Percentiles rank a stretch among this genome's conserved stretches.
Conservation (phyloP, 495 filamentous ascomycete genomes). For the Hypoxylon rickii region DNA sequence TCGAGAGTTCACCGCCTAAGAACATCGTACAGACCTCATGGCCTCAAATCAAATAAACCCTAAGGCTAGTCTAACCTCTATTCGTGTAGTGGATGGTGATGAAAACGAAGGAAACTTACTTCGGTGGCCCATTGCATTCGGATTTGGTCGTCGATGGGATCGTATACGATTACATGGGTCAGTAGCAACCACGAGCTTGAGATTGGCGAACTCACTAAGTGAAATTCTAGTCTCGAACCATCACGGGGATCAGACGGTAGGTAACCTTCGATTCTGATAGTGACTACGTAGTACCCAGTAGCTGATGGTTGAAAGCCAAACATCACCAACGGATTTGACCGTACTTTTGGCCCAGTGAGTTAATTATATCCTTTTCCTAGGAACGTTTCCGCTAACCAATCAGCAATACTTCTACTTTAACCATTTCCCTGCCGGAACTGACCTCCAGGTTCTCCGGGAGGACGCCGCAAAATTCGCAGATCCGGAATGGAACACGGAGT, state of each 20-base stretch:
- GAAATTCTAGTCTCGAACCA: constrained; percentile 54
- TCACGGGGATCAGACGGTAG: constrained; percentile 57
- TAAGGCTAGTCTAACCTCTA: constrained; percentile 5
- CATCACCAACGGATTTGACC: constrained; percentile 63
- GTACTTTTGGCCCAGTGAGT: constrained; percentile 57
- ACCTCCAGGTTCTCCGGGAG: constrained; percentile 47
- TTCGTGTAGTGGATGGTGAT: constrained; percentile 56
- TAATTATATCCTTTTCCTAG: background rate
- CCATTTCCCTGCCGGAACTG: constrained; percentile 49
- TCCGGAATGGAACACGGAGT: constrained; percentile 56
- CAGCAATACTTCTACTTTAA: constrained; percentile 62
- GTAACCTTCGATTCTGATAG: constrained; percentile 1
- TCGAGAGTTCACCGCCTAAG: background rate
- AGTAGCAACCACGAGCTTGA: constrained; percentile 1
- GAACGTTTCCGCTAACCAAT: background rate
- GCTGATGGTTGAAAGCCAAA: constrained; percentile 46
- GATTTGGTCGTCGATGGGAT: constrained; percentile 62
- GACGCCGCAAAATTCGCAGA: constrained; percentile 53
- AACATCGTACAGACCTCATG: background rate
- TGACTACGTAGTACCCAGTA: background rate
- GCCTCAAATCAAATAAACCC: background rate
- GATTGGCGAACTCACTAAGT: constrained; percentile 8
- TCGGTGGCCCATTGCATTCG: constrained; percentile 59
- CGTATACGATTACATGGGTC: constrained; percentile 45
- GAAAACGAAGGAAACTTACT: constrained; percentile 65